Evolutionary conservation across 768 basidiomycete species (phyloP), one percentile per base, ranked within the genome.

Genomic region (Saitozyma podzolica): DNA sequence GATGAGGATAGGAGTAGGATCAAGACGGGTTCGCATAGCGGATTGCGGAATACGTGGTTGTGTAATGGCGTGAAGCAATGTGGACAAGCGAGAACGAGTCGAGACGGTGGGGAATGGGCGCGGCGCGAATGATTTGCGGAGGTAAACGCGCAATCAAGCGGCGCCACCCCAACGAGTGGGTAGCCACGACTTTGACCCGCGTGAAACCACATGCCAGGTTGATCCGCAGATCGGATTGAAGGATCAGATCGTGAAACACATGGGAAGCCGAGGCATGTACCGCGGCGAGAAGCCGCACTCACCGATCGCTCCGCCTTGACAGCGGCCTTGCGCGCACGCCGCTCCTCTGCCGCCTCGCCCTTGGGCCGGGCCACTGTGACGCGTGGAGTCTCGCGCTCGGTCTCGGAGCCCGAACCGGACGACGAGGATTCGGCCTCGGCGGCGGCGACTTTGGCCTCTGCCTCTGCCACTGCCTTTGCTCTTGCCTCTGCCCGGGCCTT

Each of bases 371-470:
- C 81, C 59, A 91, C 76, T 0, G 90, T 90, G 59, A 83, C 81
- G 67, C 49, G 40, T 4, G 61, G 69, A 10, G 70, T 72, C 17
- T 79, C 74, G 9, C 75, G 75, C 40, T 81, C 80, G 53, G 77
- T 70, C 41, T 80, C 81, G 10, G 74, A 68, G 0, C 75, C 75
- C 29, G 67, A 70, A 45, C 67, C 65, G 9, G 45, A 47, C 2
- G 13, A 11, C 9, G 60, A 64, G 11, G 68, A 72, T 2, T 68
- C 65, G 2, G 73, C 76, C n/a, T 66, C 63, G 9, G 3, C 56
- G 92, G 92, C 80, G 3, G 91, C 92, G 0, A 89, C 92, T 66
- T 85, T 87, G 0, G 86, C 83, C 74, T 95, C 88, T 39, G 94
- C 81, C 39, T 78, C 73, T 66, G 94, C 91, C 77, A 85, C 88